Base-by-base conservation (phyloP, 176 grass and related monocot species). In the Phoenix dactylifera region DNA sequence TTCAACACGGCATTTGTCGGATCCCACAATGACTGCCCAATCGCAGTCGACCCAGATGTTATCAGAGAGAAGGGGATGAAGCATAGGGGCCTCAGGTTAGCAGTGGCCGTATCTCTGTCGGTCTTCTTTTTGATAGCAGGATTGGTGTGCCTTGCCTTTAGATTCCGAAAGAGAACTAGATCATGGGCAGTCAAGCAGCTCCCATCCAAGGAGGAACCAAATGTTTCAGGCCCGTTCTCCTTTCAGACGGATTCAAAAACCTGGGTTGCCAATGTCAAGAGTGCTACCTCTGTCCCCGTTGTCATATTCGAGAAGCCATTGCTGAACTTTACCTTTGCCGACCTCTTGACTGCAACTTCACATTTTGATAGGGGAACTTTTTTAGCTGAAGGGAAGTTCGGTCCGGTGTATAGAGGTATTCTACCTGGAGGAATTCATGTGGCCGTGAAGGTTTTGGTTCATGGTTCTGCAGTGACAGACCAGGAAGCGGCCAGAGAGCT, bases 301-400 rank as follows among this genome's bases (percentile, higher is more conserved):
- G 69, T 97, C 64, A 92, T 97, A 62, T 97, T 97, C 60, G 92
- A 97, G 77, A 97, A 97, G 74, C 92, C 92, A 29, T 68, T 97
- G 66, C 22, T 85, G 51, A 91, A 70, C 50, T 88, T 83, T 72
- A 91, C 87, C 14, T 97, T 97, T 29, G 80, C 84, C 0, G 84
- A 97, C 72, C 81, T 97, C n/a, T 88, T 91, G 74, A 63, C 62
- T 52, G 83, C 92, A 0, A 97, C 92, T 18, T 91, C 81, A 6
- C 67, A 97, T 67, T 97, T 97, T 60, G 92, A 97, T 9, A 76
- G 78, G 64, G 92, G 87, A 48, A 97, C 93, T 52, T 72, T 97
- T 62, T 58, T 97, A 72, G 81, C 87, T 5, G 93, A 97, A 76
- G 93, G 93, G 56, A 83, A 84, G 48, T 91, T 85, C 22, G 93